A percentile compares a stretch with the other conserved stretches of the same genome.
Evolutionary conservation across 345 rosid genomes (phyloP).

Genomic region (Ceriops tagal): DNA sequence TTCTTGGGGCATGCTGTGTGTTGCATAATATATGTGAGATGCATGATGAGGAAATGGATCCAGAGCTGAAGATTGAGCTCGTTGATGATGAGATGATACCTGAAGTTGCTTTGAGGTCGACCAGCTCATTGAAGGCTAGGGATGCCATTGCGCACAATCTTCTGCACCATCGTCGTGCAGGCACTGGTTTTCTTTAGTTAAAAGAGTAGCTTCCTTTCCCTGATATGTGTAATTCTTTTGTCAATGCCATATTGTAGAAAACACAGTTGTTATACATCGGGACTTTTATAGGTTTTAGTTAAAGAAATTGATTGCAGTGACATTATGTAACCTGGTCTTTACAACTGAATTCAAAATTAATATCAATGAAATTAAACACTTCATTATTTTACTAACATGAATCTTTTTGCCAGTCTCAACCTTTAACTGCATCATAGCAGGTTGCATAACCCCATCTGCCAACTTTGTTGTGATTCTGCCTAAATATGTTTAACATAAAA

Average conservation of each 20-base stretch:
- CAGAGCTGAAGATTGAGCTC: slow-evolving; percentile 41
- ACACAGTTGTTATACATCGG: slow-evolving; percentile 3
- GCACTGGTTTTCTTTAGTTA: slow-evolving; percentile 52
- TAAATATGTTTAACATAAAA: neutral
- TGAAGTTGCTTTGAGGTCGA: slow-evolving; percentile 49
- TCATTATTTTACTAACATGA: slow-evolving; percentile 6
- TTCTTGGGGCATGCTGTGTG: slow-evolving; percentile 79
- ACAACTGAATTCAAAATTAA: slow-evolving; percentile 15
- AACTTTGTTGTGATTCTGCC: neutral
- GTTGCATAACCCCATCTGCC: neutral
- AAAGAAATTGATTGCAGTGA: slow-evolving; percentile 14
- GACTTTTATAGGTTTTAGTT: slow-evolving; percentile 15
- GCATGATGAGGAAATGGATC: slow-evolving; percentile 47
- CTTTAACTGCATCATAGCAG: neutral
- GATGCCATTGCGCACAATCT: slow-evolving; percentile 73
- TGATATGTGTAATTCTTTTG: slow-evolving; percentile 19
- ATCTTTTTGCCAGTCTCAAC: neutral
- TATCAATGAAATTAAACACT: slow-evolving; percentile 10
- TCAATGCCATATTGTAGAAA: neutral
- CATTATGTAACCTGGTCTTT: slow-evolving; percentile 17
- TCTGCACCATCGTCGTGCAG: slow-evolving; percentile 69
- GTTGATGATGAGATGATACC: slow-evolving; percentile 71
- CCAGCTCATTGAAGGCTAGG: slow-evolving; percentile 53
- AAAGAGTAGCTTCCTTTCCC: slow-evolving; percentile 1
- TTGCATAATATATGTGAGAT: slow-evolving; percentile 75